Evolutionary conservation across 192 early-diverging fungal genomes (phyloP), one percentile per base, ranked within the genome.

Genomic region (Backusella sp.): DNA sequence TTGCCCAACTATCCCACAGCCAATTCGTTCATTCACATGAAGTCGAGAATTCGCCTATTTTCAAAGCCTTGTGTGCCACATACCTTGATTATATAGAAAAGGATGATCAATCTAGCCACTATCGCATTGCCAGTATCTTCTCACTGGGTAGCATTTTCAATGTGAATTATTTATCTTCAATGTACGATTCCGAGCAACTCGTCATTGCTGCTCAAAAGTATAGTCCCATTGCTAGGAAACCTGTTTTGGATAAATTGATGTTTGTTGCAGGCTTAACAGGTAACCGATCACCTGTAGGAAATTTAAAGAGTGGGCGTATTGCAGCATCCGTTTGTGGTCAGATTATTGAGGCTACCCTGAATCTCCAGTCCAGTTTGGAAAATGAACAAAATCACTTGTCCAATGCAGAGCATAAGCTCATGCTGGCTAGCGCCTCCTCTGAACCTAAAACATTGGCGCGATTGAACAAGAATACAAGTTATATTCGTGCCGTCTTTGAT

Each of bases 401-500:
- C 6, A 21, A 52, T 28, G 44, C 26, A 30, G 35, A 36, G 1
- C 34, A 39, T 35, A 52, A 23, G 17, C 30, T 41, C 0, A 52
- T 66, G 23, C 1, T 62, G 1, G 73, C 83, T 37, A 80, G 77
- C 0, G 83, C 78, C 15, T 82, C 70, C 14, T 73, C 82, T n/a
- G 88, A 90, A 62, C 85, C 85, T 17, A 86, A 80, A 37, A 77
- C 83, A 23, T 90, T 88, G 53, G 75, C 80, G 6, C 86, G 87
- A 21, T 59, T 90, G 17, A 75, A 80, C 21, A 76, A 76, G 17
- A 68, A 79, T 15, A 87, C 85, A 9, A 88, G 87, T 26, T 88
- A 84, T 78, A 66, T 90, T n/a, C 77, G 85, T 52, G 78, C 75
- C 6, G 69, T 86, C 5, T 90, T 86, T 78, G 88, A 90, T 73